Conservation (phyloP, 441 rosid genomes). For the Erodium moschatum region DNA sequence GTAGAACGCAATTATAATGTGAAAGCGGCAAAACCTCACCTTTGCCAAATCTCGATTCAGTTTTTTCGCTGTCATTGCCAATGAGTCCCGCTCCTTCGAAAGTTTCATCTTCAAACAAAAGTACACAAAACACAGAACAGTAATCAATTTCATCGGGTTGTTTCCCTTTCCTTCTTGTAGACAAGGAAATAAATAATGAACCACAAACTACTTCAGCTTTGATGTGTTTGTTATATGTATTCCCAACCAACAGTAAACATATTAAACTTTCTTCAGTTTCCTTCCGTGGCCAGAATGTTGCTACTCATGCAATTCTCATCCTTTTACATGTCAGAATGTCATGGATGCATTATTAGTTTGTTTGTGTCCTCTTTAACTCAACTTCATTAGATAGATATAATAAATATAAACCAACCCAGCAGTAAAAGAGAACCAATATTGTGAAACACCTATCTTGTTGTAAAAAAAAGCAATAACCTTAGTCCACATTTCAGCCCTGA, state of each 20-base stretch:
- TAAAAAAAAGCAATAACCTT: neutral
- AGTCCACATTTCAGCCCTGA: neutral
- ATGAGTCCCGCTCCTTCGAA: constrained; percentile 55
- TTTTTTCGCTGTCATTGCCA: constrained; percentile 57
- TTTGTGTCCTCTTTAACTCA: too few relatives aligned
- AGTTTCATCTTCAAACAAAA: constrained; percentile 43
- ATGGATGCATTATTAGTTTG: too few relatives aligned
- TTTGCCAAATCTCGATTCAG: constrained; percentile 66
- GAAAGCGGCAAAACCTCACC: constrained; percentile 31
- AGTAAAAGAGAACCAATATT: neutral
- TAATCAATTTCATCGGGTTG: neutral
- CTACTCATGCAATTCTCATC: too few relatives aligned
- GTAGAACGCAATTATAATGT: neutral
- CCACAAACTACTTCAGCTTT: too few relatives aligned
- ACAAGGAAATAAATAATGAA: too few relatives aligned
- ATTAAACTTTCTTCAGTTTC: too few relatives aligned
- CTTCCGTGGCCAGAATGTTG: too few relatives aligned
- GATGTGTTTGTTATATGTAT: too few relatives aligned
- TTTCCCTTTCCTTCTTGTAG: too few relatives aligned
- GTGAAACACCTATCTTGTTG: neutral
- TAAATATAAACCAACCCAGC: neutral
- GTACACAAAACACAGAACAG: neutral
- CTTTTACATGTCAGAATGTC: too few relatives aligned
- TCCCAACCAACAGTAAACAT: too few relatives aligned
- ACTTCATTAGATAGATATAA: too few relatives aligned